Base-by-base conservation (phyloP, 2,329 filamentous ascomycete genomes). In the Diaporthe longicolla region DNA sequence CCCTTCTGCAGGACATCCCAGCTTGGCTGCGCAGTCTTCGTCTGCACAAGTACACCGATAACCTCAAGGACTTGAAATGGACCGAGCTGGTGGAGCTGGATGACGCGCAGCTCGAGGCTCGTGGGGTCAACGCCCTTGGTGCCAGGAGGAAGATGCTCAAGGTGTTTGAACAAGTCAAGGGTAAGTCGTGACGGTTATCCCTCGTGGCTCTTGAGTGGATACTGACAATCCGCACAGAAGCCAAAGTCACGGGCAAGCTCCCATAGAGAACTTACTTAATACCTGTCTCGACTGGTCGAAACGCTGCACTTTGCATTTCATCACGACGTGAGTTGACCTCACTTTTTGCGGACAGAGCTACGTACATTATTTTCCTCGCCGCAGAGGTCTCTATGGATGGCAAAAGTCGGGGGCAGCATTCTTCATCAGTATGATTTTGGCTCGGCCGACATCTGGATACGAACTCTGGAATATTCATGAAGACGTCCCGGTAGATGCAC, bases 21-120 rank as follows among this genome's bases (percentile, higher is more conserved):
- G 93, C 92, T 82, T 99, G 97, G 97, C 90, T 99, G 80, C 92
- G 97, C 82, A 98, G 95, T 83, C 89, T 98, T 81, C 92, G 97
- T 75, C 88, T 99, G 79, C 97, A 99, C 88, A 99, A 99, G 87
- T 99, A 99, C 85, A 99, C 97, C 13, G 97, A 99, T 78, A 97
- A 98, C 79, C 86, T 99, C 77, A 99, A 98, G 85, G 96, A 98
- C 81, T 91, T 98, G 88, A 95, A 97, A 80, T 99, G 97, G 97
- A 94, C 93, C 37, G 97, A 99, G 71, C 85, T 99, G 78, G 87
- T 99, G 75, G 94, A 97, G 83, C 87, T 99, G 78, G 95, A 98
- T 80, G 97, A 99, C 78, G 95, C 95, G 81, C 95, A 94, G 65
- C 87, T 99, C 76, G 96, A 98, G 85, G 94, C 95, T 35, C 93